phyloP scores from a whole-genome alignment of 2,329 filamentous ascomycete species.

The Penicillium vulpinum region DNA sequence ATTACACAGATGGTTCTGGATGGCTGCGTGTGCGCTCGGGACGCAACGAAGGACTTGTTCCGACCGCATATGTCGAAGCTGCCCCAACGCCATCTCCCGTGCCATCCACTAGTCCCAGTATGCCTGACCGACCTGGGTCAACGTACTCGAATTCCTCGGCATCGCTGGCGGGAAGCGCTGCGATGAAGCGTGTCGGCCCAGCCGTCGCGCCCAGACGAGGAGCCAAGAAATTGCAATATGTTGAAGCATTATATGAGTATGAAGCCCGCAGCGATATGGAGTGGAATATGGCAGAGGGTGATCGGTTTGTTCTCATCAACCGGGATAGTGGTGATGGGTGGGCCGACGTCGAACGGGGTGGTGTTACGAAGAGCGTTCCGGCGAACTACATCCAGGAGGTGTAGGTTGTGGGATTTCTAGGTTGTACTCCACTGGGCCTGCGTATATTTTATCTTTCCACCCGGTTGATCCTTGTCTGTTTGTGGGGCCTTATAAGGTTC shows the following conservation, averaged over 20 bases:
- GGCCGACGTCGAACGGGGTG: conserved; percentile 93
- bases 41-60: conserved; percentile 76
- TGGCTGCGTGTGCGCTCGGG: conserved; percentile 84
- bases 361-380: conserved; percentile 82
- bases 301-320: conserved; percentile 85
- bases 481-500: not conserved
- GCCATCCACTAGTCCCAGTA: conserved; percentile 30
- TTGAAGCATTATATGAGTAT: conserved; percentile 92
- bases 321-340: conserved; percentile 91
- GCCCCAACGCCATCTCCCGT: conserved; percentile 50
- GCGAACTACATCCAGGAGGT: conserved; percentile 87
- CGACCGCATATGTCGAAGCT: conserved; percentile 78
- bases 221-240: conserved; percentile 91
- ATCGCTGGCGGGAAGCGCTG: conserved; percentile 60
- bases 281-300: conserved; percentile 86
- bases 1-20: conserved; percentile 72
- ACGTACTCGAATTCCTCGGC: conserved; percentile 76
- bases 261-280: conserved; percentile 80
- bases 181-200: conserved; percentile 80
- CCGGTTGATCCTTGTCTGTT: not conserved
- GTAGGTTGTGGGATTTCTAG: conserved; percentile 32
- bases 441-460: not conserved
- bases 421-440: not conserved
- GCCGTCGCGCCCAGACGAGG: conserved; percentile 87
- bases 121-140: conserved; percentile 64